phyloP scores from a whole-genome alignment of 1,284 basidiomycete species.

The Stereum hirsutum region DNA sequence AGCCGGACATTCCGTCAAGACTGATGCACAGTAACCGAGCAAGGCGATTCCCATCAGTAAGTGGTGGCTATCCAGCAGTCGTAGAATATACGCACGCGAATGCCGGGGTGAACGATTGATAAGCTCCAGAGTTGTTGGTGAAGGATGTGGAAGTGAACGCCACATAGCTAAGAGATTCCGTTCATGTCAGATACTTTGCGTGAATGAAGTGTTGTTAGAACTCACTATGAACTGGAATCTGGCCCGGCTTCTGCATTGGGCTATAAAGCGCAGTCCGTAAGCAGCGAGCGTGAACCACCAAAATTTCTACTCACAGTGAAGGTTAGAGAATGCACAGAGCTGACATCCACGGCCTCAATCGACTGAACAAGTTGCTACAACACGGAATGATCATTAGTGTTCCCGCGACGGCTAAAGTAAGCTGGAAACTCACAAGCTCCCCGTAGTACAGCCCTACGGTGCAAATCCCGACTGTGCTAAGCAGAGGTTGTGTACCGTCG shows the following conservation, averaged over 20 bases:
- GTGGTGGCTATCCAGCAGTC: too few relatives aligned
- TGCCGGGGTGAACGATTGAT: slow-evolving; percentile 40
- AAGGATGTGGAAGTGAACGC: slow-evolving; percentile 39
- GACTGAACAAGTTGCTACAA: slow-evolving; percentile 43
- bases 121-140: slow-evolving; percentile 26
- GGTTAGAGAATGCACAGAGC: slow-evolving; percentile 19
- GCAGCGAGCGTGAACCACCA: background rate
- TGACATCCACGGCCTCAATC: slow-evolving; percentile 29
- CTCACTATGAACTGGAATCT: slow-evolving; percentile 44
- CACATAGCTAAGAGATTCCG: slow-evolving; percentile 49
- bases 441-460: slow-evolving; percentile 47
- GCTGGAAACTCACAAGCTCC: slow-evolving; percentile 28
- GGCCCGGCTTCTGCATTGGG: slow-evolving; percentile 38
- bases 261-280: slow-evolving; percentile 10
- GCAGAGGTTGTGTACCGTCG: slow-evolving; percentile 41
- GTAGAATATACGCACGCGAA: slow-evolving; percentile 35
- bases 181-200: slow-evolving; percentile 1
- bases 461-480: slow-evolving; percentile 38
- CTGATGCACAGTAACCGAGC: too few relatives aligned
- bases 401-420: background rate
- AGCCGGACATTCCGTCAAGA: slow-evolving; percentile 49
- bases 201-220: slow-evolving; percentile 8
- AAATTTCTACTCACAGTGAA: slow-evolving; percentile 25
- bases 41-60: too few relatives aligned
- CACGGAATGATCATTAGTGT: background rate